A percentile compares a stretch with the other conserved stretches of the same genome.
Evolutionary conservation across 208 protist genomes (phyloP).

Genomic region (Phytomonas sp.): DNA sequence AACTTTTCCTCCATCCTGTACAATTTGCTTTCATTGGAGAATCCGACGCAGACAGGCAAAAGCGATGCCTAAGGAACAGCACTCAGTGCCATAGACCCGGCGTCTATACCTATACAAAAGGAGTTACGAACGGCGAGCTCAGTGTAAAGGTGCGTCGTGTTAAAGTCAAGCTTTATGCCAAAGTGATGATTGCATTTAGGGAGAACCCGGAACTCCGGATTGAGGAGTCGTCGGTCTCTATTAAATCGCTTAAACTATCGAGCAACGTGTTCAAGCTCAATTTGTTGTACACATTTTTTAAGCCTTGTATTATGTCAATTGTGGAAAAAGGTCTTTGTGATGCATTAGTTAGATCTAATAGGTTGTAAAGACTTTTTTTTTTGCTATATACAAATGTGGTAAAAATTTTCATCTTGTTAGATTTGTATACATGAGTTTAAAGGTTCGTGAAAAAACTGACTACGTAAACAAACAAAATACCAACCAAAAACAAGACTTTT

Average conservation of each 20-base stretch:
- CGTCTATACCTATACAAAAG: slow-evolving; percentile 12
- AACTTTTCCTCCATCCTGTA: slow-evolving; percentile 31
- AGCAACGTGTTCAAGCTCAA: slow-evolving; percentile 42
- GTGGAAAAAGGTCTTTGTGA: slow-evolving; percentile 19
- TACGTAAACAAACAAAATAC: neutral
- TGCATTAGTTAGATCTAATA: slow-evolving; percentile 15
- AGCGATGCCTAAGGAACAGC: neutral
- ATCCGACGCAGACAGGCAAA: slow-evolving; percentile 23
- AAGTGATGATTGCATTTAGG: slow-evolving; percentile 18
- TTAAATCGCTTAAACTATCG: slow-evolving; percentile 32
- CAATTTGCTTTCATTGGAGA: slow-evolving; percentile 52
- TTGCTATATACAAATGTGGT: too few species aligned
- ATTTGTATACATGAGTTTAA: too few species aligned
- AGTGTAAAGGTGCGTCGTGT: slow-evolving; percentile 17
- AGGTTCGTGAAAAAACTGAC: neutral
- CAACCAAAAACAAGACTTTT: too few species aligned
- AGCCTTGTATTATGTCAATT: slow-evolving; percentile 21
- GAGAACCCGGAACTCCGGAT: slow-evolving; percentile 15
- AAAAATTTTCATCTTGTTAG: too few species aligned
- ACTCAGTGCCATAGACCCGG: neutral
- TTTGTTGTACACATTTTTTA: slow-evolving; percentile 22
- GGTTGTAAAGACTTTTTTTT: neutral
- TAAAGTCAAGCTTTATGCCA: slow-evolving; percentile 12
- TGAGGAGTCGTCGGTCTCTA: slow-evolving; percentile 23
- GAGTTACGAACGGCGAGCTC: slow-evolving; percentile 22